These are phyloP conservation scores for Kodamaea suecica DNA, from an alignment of 1,139 yeast species.

Conservation along the genomic window DNA sequence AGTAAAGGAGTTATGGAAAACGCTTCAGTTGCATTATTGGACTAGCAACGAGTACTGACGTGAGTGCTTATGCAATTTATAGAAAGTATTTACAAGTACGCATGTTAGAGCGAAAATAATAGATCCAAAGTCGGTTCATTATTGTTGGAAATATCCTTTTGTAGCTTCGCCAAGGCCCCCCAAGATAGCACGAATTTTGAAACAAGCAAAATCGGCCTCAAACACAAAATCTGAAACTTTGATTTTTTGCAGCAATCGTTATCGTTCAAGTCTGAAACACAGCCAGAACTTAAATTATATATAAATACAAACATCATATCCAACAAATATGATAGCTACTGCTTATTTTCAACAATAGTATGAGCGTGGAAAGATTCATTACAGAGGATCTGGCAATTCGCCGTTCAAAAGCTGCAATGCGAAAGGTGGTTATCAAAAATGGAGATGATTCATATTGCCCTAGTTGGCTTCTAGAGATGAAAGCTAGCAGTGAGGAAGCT, in stretches of 20 bases:
- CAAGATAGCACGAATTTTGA: too few relatives aligned
- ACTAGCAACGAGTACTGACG: constrained; percentile 7
- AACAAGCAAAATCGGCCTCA: too few relatives aligned
- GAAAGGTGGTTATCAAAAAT: constrained; percentile 8
- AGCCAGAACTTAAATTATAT: background rate
- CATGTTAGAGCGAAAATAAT: background rate
- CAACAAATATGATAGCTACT: too few relatives aligned
- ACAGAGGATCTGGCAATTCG: constrained; percentile 3
- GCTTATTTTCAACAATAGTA: too few relatives aligned
- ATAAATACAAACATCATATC: constrained; percentile 1
- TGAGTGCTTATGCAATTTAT: too few relatives aligned
- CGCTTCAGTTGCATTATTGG: constrained; percentile 22
- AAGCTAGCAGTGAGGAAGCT: constrained; percentile 1
- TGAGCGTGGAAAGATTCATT: constrained; percentile 1
- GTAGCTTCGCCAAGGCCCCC: too few relatives aligned
- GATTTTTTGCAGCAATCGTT: constrained; percentile 16
- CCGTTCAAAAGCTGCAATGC: constrained; percentile 3
- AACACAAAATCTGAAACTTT: too few relatives aligned
- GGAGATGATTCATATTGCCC: constrained; percentile 13
- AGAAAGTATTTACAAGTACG: too few relatives aligned
- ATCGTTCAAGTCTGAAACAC: constrained; percentile 17
- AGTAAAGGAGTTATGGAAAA: constrained; percentile 84
- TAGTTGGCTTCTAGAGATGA: constrained; percentile 12
- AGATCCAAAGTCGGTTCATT: background rate
- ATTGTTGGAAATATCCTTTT: too few relatives aligned